A percentile compares a stretch with the other conserved stretches of the same genome.
Conservation (phyloP, 768 basidiomycete genomes). For the Suillus ampliporus region DNA sequence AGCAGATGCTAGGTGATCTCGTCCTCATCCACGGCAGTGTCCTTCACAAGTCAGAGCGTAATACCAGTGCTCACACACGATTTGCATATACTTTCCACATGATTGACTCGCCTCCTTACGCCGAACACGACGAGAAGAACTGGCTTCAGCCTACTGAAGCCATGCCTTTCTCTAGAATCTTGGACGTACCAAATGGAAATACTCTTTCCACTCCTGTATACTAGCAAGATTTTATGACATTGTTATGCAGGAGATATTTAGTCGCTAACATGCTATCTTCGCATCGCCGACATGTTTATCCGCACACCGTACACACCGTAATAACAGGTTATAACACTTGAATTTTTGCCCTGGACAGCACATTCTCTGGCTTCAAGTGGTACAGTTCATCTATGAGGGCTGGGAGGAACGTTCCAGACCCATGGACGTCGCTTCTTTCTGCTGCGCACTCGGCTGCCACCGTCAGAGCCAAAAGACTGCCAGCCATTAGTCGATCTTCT, state of each 20-base stretch:
- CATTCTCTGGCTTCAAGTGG: constrained; percentile 43
- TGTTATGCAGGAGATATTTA: background rate
- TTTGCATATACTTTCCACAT: constrained; percentile 97
- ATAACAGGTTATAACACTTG: constrained; percentile 21
- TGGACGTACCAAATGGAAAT: constrained; percentile 37
- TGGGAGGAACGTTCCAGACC: constrained; percentile 68
- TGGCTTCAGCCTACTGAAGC: constrained; percentile 90
- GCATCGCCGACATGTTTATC: background rate
- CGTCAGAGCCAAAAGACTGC: constrained; percentile 59
- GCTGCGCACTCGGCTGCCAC: constrained; percentile 68
- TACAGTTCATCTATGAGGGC: constrained; percentile 70
- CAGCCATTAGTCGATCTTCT: constrained; percentile 15
- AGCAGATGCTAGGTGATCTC: constrained; percentile 62
- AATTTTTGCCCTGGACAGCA: constrained; percentile 37
- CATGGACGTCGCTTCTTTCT: constrained; percentile 54
- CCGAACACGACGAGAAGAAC: constrained; percentile 86
- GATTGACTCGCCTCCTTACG: constrained; percentile 78
- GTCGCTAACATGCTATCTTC: background rate
- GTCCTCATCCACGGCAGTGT: constrained; percentile 95
- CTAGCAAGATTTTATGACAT: background rate
- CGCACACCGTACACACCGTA: background rate
- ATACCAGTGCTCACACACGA: constrained; percentile 78
- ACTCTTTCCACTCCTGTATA: constrained; percentile 8
- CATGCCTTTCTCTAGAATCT: constrained; percentile 79
- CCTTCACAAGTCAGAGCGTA: constrained; percentile 90